Conservation (phyloP, 2,329 filamentous ascomycete genomes). For the Penicillium sp. region DNA sequence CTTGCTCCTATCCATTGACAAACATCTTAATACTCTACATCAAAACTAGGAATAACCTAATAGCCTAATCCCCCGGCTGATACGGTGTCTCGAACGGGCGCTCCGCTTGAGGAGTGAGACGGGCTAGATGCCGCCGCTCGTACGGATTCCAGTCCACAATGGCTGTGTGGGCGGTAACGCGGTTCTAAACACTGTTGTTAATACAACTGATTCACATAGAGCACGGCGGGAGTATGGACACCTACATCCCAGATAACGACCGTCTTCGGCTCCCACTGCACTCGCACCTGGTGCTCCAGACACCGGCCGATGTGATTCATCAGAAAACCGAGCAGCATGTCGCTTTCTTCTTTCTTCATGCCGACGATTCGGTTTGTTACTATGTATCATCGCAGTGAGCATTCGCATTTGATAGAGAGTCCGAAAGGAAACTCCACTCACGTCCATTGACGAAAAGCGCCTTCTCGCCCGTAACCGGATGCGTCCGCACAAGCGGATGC, state of each 20-base stretch:
- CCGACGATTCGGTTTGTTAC: neutral
- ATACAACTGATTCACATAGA: neutral
- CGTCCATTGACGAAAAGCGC: neutral
- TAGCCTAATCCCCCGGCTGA: neutral
- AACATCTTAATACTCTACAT: too few species aligned
- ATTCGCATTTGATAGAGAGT: neutral
- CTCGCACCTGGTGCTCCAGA: neutral
- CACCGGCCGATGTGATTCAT: neutral
- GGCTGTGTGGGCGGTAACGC: neutral
- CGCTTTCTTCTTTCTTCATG: conserved; percentile 8
- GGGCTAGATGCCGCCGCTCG: neutral
- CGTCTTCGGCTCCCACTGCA: neutral
- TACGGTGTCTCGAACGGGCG: neutral
- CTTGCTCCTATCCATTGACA: too few species aligned
- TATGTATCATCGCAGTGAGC: neutral
- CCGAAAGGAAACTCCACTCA: neutral
- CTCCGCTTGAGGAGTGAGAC: conserved; percentile 7
- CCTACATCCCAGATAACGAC: conserved; percentile 3
- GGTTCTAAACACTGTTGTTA: neutral
- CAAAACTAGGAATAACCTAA: too few species aligned
- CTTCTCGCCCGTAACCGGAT: conserved; percentile 9
- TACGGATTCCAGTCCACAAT: neutral
- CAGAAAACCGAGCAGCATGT: conserved; percentile 1
- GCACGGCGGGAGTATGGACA: neutral
- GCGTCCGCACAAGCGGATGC: conserved; percentile 3